Percentiles rank a stretch among this genome's conserved stretches.
Evolutionary conservation across 495 filamentous ascomycete genomes (phyloP).

Genomic region (Astrothelium subdiscretum): DNA sequence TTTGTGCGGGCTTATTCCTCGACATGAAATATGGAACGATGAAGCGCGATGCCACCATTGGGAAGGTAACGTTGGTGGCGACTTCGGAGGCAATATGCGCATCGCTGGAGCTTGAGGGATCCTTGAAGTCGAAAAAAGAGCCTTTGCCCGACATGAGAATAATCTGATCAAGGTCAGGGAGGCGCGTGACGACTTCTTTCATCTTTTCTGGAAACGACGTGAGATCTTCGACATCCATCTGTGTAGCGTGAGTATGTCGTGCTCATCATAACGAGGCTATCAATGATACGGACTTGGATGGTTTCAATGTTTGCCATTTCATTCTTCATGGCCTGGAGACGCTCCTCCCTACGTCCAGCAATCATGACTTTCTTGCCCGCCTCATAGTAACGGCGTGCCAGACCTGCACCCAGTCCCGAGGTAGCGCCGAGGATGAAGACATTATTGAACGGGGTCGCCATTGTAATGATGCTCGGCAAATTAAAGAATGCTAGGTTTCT

Average conservation of each 20-base stretch:
- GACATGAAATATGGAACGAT: slow-evolving; percentile 26
- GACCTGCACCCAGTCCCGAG: slow-evolving; percentile 14
- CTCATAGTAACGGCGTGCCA: slow-evolving; percentile 10
- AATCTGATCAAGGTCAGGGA: slow-evolving; percentile 29
- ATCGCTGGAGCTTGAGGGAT: slow-evolving; percentile 17
- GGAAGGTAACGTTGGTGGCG: slow-evolving; percentile 26
- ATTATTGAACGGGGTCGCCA: slow-evolving; percentile 4
- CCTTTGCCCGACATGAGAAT: slow-evolving; percentile 27
- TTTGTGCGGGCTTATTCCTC: slow-evolving; percentile 15
- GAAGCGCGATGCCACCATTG: slow-evolving; percentile 22
- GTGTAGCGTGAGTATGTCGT: neutral
- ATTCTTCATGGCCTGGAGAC: slow-evolving; percentile 9
- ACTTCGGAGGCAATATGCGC: slow-evolving; percentile 18
- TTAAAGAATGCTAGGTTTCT: neutral
- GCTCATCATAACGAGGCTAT: neutral
- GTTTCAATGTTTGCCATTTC: neutral
- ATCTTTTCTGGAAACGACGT: slow-evolving; percentile 17
- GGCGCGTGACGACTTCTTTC: slow-evolving; percentile 17
- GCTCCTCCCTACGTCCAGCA: slow-evolving; percentile 14
- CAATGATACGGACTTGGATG: neutral
- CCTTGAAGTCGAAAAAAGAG: slow-evolving; percentile 15
- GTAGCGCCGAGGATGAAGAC: slow-evolving; percentile 17
- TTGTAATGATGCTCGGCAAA: neutral
- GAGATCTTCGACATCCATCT: slow-evolving; percentile 22
- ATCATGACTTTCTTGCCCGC: slow-evolving; percentile 14